Evolutionary conservation across 176 grass and related monocot species (phyloP).

Genomic region (Microstegium vimineum): DNA sequence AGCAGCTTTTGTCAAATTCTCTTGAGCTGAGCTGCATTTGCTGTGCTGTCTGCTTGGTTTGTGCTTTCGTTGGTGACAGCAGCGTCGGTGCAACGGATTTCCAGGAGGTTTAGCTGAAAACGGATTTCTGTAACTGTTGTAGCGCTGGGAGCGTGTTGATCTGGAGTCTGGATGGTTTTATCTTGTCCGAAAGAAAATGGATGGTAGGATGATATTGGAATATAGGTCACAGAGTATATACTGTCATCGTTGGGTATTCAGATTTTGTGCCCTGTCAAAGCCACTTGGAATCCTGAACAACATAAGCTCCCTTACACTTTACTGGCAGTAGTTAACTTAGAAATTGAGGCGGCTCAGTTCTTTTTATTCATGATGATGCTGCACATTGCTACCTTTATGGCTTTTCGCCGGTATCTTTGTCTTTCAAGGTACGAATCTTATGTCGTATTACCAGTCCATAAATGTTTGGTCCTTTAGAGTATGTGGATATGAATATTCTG

Average conservation of each 20-base stretch:
- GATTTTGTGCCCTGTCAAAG: background rate
- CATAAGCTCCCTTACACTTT: background rate
- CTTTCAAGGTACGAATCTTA: too few relatives aligned
- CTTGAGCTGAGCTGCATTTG: too few relatives aligned
- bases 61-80: background rate
- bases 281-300: background rate
- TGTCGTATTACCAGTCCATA: background rate
- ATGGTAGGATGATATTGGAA: background rate
- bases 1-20: constrained; percentile 28
- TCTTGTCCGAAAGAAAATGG: too few relatives aligned
- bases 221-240: too few relatives aligned
- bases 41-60: too few relatives aligned
- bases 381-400: too few relatives aligned
- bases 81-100: constrained; percentile 1
- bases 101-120: background rate
- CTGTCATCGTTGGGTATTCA: background rate
- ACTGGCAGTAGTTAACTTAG: too few relatives aligned
- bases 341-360: too few relatives aligned
- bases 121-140: background rate
- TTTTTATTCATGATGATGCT: too few relatives aligned
- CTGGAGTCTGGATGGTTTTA: too few relatives aligned
- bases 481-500: background rate
- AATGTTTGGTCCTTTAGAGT: background rate
- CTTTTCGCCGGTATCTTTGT: too few relatives aligned
- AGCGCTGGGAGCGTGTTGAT: too few relatives aligned